Conservation (phyloP, 306 rosid species). For the Quercus variabilis region DNA sequence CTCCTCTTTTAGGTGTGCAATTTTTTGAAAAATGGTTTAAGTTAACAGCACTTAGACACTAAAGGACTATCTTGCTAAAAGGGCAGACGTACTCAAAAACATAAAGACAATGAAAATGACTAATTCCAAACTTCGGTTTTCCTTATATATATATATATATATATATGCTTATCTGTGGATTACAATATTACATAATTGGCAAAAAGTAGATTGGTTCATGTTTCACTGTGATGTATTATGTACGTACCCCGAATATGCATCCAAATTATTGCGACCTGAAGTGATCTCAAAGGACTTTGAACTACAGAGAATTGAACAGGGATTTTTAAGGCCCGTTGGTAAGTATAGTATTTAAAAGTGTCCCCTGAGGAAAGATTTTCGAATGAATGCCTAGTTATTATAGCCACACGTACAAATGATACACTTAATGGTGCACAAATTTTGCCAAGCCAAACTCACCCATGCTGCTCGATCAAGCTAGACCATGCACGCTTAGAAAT, state of each 20-base stretch:
- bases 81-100: constrained; percentile 8
- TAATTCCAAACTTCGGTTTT: constrained; percentile 37
- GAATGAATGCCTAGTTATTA: constrained; percentile 8
- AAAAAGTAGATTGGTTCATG: neutral
- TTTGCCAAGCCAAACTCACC: constrained; percentile 14
- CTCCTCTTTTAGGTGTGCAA: constrained; percentile 9
- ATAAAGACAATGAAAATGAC: constrained; percentile 43
- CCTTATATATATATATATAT: neutral
- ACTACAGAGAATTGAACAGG: neutral
- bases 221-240: constrained; percentile 17
- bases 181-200: neutral
- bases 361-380: constrained; percentile 16
- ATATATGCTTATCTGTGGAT: constrained; percentile 25
- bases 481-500: neutral
- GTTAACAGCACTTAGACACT: constrained; percentile 27
- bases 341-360: constrained; percentile 22
- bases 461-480: neutral
- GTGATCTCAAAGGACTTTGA: constrained; percentile 23
- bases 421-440: neutral
- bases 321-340: neutral
- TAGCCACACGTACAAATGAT: too few relatives aligned
- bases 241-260: constrained; percentile 26
- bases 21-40: neutral
- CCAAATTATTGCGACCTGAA: constrained; percentile 27
- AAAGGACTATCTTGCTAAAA: constrained; percentile 16